Base-by-base conservation (phyloP, 371 early-diverging fungal genomes). In the Mortierella sp. region DNA sequence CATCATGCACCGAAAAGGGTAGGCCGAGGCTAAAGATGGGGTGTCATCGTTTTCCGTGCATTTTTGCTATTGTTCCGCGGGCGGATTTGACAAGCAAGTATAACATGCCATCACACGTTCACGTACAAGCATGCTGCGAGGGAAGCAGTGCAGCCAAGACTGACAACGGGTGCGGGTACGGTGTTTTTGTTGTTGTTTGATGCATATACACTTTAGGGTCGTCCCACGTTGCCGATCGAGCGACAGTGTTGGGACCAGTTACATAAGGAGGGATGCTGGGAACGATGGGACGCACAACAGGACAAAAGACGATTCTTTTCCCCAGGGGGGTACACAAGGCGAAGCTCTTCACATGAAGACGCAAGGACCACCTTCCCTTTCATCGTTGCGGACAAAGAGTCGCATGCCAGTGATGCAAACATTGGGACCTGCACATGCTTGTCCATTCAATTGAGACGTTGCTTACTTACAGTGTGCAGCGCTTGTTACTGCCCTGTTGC, bases 361-460 rank as follows among this genome's bases (percentile, higher is more conserved):
- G 68, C 68, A 69, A 48, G 62, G 69, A 62, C 69, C 69, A 69
- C 63, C 23, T 28, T 27, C 57, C 45, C 5, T 14, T 1, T n/a
- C 39, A n/a, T 42, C 14, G 10, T 49, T 27, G 39, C 28, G 23
- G 47, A 13, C 24, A 51, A 60, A 21, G 13, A 18, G 24, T 1
- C 42, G 16, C 34, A 34, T 34, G 34, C 34, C 34, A 34, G 34
- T 34, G 34, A 34, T 51, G 38, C 16, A 48, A 49, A 58, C 59
- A 45, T 58, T 58, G 58, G 2, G 12, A 30, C 18, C 34, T 34
- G 34, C 34, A 34, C 34, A 34, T 34, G 34, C 34, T 34, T 4
- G 10, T 10, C 34, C 34, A 34, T 34, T 34, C 34, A 34, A n/a
- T n/a, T n/a, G n/a, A n/a, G n/a, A n/a, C n/a, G n/a, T n/a, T n/a